Evolutionary conservation across 306 rosid genomes (phyloP).

Genomic region (Pyrus betulifolia): DNA sequence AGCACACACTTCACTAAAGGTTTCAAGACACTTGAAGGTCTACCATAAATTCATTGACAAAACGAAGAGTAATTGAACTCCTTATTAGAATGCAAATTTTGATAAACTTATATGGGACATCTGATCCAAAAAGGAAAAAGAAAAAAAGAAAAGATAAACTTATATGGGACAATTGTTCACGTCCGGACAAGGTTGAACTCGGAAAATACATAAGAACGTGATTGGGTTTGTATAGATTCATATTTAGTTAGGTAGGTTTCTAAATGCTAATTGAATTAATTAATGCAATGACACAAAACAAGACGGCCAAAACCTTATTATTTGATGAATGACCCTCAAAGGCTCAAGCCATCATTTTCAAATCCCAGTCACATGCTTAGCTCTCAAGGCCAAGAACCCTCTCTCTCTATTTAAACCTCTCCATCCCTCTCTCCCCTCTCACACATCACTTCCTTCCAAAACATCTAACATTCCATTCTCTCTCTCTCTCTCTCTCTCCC

Average conservation of each 20-base stretch:
- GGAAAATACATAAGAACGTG: not conserved
- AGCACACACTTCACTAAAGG: not conserved
- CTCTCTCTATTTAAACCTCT: conserved; percentile 46
- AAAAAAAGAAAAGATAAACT: too few species aligned
- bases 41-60: too few species aligned
- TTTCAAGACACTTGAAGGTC: too few species aligned
- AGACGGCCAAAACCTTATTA: conserved; percentile 16
- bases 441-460: conserved; percentile 37
- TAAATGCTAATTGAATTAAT: not conserved
- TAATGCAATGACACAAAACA: not conserved
- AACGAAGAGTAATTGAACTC: too few species aligned
- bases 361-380: conserved; percentile 42
- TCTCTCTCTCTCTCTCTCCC: not conserved
- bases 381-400: conserved; percentile 8
- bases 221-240: not conserved
- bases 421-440: conserved; percentile 26
- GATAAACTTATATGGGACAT: too few species aligned
- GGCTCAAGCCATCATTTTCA: conserved; percentile 24
- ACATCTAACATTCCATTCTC: conserved; percentile 4
- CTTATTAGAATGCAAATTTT: too few species aligned
- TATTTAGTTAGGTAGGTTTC: not conserved
- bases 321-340: conserved; percentile 4
- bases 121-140: too few species aligned
- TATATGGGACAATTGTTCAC: not conserved
- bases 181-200: not conserved